Evolutionary conservation across 345 rosid species (phyloP).

Genomic region (Populus ilicifolia): DNA sequence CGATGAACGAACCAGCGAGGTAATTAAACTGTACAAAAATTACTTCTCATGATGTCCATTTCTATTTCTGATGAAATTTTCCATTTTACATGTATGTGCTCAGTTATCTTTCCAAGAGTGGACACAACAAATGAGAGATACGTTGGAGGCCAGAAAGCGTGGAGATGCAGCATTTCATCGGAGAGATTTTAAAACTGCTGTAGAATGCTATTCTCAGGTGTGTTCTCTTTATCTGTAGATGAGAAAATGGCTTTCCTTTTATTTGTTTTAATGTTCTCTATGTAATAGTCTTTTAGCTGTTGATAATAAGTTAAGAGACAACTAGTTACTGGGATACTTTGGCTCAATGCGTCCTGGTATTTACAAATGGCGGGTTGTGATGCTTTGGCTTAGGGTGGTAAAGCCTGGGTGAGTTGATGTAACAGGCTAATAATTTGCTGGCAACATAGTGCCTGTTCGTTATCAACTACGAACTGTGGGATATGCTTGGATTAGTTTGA

Average conservation of each 20-base stretch:
- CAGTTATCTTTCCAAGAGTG: conserved; percentile 94
- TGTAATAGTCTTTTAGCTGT: neutral
- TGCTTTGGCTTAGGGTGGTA: neutral
- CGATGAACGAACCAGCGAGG: conserved; percentile 89
- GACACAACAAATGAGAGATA: conserved; percentile 86
- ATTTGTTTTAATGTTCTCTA: neutral
- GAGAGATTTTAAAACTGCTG: conserved; percentile 60
- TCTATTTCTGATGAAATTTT: conserved; percentile 6
- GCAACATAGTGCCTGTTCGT: neutral
- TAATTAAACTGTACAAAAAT: conserved; percentile 18
- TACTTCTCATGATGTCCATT: neutral
- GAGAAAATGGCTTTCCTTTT: neutral
- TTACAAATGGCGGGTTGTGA: neutral
- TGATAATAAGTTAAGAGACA: neutral
- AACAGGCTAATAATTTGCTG: neutral
- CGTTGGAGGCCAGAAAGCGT: conserved; percentile 79
- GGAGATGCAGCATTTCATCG: conserved; percentile 80
- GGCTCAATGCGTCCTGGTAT: neutral
- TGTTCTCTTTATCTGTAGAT: neutral
- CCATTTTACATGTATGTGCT: conserved; percentile 12
- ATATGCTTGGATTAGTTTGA: neutral
- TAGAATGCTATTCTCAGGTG: conserved; percentile 85
- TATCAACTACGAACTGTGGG: neutral
- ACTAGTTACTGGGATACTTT: neutral
- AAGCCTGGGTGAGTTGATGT: neutral